Base-by-base conservation (phyloP, 1,139 yeast species). In the Nakaseomyces kungkrabaensis region DNA sequence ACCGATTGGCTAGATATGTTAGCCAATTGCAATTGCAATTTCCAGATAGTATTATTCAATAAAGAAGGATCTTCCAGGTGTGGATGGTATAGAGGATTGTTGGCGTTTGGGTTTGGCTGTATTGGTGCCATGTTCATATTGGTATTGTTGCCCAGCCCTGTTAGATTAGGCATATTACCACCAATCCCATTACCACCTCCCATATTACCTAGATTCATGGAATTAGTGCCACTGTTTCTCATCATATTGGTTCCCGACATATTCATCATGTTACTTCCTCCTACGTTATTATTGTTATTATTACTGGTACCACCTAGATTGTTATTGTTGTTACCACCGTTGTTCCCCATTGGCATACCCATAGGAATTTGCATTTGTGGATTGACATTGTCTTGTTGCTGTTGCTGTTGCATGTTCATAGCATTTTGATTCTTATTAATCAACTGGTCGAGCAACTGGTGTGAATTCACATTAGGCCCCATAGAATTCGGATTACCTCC, bases 1-100 rank as follows among this genome's bases (percentile, higher is more conserved):
- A 72, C 75, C 13, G 90, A 78, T 56, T 79, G 81, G 67, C 96
- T 77, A 5, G 96, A 85, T 43, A 86, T 69, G 55, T 83, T 88
- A 34, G 83, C 85, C 56, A 92, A 75, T 65, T 85, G 94, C 51
- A 78, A 72, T 70, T 92, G 98, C 61, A 89, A 89, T 65, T 85
- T 88, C 97, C 97, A 89, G 63, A 80, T 80, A 5, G 78, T 69
- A 13, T 87, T 75, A 49, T 72, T 71, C 22, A 81, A 54, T 32
- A 72, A 52, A 0, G 69, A 41, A 9, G 70, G 66, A 46, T 76
- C 81, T 24, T 75, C 60, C 68, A 62, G 72, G 68, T 56, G 80
- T 68, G 61, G 78, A 71, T 63, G 75, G 65, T 55, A 63, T 11
- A 57, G 51, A 10, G 69, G 68, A 69, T 69, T 53, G 68, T 57